These are phyloP conservation scores for Hyaloscypha bicolor DNA, from an alignment of 495 filamentous ascomycete species.

Conservation along the genomic window DNA sequence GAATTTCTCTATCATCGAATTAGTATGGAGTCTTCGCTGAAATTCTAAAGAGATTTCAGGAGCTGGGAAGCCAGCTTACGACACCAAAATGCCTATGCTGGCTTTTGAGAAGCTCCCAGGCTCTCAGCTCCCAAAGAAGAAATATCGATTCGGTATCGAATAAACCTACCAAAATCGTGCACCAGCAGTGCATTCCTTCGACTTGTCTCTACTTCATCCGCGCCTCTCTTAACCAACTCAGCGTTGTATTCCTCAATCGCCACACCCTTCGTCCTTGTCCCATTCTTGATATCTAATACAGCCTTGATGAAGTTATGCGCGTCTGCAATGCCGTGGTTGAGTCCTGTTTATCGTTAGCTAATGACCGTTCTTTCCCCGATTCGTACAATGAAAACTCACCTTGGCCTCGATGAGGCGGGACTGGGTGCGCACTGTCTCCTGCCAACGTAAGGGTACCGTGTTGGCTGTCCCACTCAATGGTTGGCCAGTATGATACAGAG, in stretches of 20 bases:
- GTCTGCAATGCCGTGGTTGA: constrained; percentile 3
- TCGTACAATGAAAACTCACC: background rate
- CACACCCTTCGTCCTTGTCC: background rate
- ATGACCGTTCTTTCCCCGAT: no score
- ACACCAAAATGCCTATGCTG: no score
- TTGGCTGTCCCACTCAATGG: background rate
- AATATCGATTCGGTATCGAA: no score
- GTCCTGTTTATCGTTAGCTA: no score
- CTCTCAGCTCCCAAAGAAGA: no score
- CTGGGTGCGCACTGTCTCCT: background rate
- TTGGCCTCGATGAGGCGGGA: constrained; percentile 1
- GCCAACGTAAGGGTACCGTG: background rate
- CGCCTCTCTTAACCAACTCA: constrained; percentile 5
- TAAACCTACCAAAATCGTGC: background rate
- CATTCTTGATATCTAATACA: background rate
- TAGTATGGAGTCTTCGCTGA: background rate
- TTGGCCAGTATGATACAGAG: constrained; percentile 4
- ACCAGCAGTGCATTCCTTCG: constrained; percentile 3
- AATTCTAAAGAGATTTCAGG: background rate
- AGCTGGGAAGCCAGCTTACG: background rate
- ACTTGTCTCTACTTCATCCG: constrained; percentile 3
- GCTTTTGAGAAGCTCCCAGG: no score
- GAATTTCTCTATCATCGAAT: background rate
- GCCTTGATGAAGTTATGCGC: constrained; percentile 1
- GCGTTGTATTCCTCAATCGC: constrained; percentile 5